Evolutionary conservation across 805 yeast species (phyloP), one percentile per base, ranked within the genome.

Genomic region (Cyberlindnera japonica): DNA sequence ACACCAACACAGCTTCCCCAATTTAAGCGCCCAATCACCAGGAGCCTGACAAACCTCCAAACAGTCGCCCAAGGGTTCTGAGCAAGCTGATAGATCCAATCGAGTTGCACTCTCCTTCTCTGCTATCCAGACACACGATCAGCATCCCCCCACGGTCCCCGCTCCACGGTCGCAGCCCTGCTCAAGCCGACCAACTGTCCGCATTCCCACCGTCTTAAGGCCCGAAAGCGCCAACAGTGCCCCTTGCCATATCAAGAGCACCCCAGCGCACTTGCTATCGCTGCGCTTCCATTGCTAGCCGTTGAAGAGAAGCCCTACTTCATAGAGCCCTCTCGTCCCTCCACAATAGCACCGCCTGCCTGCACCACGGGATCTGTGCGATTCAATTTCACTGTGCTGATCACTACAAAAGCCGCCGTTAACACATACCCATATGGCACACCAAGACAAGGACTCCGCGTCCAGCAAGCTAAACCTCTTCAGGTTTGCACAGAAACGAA

Each of bases 391-490:
- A 5, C 21, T 13, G 26, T 10, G 12, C 34, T n/a, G 16, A 12
- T 9, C 28, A 9, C 14, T n/a, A n/a, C n/a, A n/a, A n/a, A n/a
- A 5, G 14, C 30, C 29, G 27, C 33, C 28, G 14, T 3, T 28
- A 29, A 36, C 22, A n/a, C 26, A 33, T 30, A 29, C 34, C 21
- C 36, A 7, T 17, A 25, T 27, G n/a, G 18, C 30, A 19, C 26
- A 21, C 17, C 30, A 33, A 17, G n/a, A 24, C 17, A 37, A 28
- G 11, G 40, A 44, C 6, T 36, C 40, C 13, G 18, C 45, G 24
- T 22, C 44, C 21, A 22, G 21, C 22, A 42, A 37, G 38, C 35
- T 45, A 13, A 45, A 42, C 33, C 40, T 42, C 22, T 45, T 45
- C 40, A 39, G 40, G 38, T 45, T 45, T 26, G 46, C 38, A 17